Evolutionary conservation across 306 rosid species (phyloP).

Genomic region (Glycine tomentella): DNA sequence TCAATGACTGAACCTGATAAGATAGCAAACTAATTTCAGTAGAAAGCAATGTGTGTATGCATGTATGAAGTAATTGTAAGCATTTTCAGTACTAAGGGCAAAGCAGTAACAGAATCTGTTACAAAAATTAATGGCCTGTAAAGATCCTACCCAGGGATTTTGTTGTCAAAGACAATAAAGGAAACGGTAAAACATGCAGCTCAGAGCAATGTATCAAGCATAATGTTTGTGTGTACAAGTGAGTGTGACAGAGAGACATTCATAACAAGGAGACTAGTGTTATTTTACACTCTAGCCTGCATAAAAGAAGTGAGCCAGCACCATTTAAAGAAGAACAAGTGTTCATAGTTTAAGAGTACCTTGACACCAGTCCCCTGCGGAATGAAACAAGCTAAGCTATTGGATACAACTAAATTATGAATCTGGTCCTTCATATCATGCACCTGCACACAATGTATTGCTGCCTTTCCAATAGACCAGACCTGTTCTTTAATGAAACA

Average conservation of each 20-base stretch:
- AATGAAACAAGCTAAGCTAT: slow-evolving; percentile 67
- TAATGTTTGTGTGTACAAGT: not conserved
- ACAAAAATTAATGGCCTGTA: not conserved
- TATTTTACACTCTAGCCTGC: slow-evolving; percentile 23
- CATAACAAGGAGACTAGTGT: slow-evolving; percentile 6
- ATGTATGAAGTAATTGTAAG: not conserved
- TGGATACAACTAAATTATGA: slow-evolving; percentile 64
- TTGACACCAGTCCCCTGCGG: slow-evolving; percentile 81
- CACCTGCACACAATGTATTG: slow-evolving; percentile 64
- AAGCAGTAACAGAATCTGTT: slow-evolving; percentile 24
- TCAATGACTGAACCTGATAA: slow-evolving; percentile 71
- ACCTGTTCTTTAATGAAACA: slow-evolving; percentile 57
- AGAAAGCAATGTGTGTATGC: slow-evolving; percentile 16
- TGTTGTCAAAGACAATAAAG: not conserved
- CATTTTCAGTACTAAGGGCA: slow-evolving; percentile 19
- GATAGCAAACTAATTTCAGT: slow-evolving; percentile 29
- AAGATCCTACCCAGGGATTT: slow-evolving; percentile 6
- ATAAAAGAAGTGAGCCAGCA: slow-evolving; percentile 13
- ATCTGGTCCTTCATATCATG: slow-evolving; percentile 89
- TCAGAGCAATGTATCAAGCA: not conserved
- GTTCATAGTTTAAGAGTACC: slow-evolving; percentile 53
- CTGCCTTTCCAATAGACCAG: slow-evolving; percentile 74
- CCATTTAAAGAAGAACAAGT: slow-evolving; percentile 1
- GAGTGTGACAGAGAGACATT: not conserved
- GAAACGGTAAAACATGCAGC: slow-evolving; percentile 11